Base-by-base conservation (phyloP, 2,329 filamentous ascomycete genomes). In the Microcyclosporella mali region DNA sequence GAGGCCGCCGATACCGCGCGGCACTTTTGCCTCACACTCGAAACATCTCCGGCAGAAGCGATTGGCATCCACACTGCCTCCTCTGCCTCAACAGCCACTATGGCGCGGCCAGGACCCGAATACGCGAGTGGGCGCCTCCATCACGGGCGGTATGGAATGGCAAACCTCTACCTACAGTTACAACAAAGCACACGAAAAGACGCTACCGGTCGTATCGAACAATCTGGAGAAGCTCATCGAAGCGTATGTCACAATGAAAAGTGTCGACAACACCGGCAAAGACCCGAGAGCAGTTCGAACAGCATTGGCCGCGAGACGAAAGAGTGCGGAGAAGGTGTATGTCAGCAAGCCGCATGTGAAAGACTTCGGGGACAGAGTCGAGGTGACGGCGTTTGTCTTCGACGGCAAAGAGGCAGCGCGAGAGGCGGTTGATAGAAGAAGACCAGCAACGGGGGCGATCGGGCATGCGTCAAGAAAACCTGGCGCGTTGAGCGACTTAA, bases 71-170 rank as follows among this genome's bases (percentile, higher is more conserved):
- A 37, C 40, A 10, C 17, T 42, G 4, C 21, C 21, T 6, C 14
- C 45, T 35, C 11, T 30, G 33, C 35, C 32, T 28, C 38, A 44
- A 33, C 28, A 34, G 33, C 45, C 51, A 6, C 35, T 47, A 33
- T 54, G 51, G 51, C 44, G 50, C 21, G 44, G 47, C 29, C 39
- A 42, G 11, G 43, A 47, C 31, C 43, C 45, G 17, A 38, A 46
- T 4, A 51, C 49, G 16, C 43, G 44, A 10, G 39, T 51, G 2
- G 52, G 50, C 2, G 37, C 46, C 15, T 44, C 50, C 16, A 46
- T 51, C n/a, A 55, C 52, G 6, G 55, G 55, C 15, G 46, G 45
- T 3, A 53, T 55, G 49, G 55, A 57, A 46, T 57, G 55, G 55
- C 53, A 55, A 40, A 56, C 55, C 8, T 52, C 48, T 1, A 54